Evolutionary conservation across 495 filamentous ascomycete genomes (phyloP), one percentile per base, ranked within the genome.

Genomic region (Penicillium pulvis): DNA sequence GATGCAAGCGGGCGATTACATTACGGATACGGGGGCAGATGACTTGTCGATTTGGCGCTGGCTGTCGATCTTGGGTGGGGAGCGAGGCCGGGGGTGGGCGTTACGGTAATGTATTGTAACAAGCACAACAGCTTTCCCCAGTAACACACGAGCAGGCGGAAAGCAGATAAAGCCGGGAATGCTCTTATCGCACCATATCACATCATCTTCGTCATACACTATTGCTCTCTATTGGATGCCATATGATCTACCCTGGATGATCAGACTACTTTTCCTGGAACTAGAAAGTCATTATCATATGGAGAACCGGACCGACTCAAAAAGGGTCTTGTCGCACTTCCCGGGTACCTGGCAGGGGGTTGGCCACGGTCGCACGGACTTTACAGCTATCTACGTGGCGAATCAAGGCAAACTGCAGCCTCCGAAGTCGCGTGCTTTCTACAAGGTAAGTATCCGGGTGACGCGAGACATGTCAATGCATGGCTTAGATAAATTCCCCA

Each of bases 1-100:
- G 74, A 76, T 75, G 75, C 74, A 78, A 76, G 63, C 74, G 62
- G 68, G 53, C 39, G 53, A 56, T 62, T 73, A 75, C 74, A 58
- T 62, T 71, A 71, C 64, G 11, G 26, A 44, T 54, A 66, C 68
- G 43, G 53, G 24, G 41, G 24, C 68, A 43, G 61, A 67, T 68
- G 68, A 70, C 65, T 42, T 53, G 51, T 39, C 14, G 36, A 42
- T 42, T 66, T 67, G 64, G 55, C 57, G 58, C 55, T 58, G 62
- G 60, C 49, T 53, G 69, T 71, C 68, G 73, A 74, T 74, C 71
- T 43, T 44, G 26, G 53, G 54, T 53, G 53, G 53, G 36, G 23
- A 46, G 48, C 17, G 31, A 24, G 59, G 12, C 41, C 52, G 61
- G 61, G 61, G 57, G 20, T 41, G 49, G 60, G 44, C 45, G 44